Base-by-base conservation (phyloP, 1,284 basidiomycete species). In the Rhodotorula sp. region DNA sequence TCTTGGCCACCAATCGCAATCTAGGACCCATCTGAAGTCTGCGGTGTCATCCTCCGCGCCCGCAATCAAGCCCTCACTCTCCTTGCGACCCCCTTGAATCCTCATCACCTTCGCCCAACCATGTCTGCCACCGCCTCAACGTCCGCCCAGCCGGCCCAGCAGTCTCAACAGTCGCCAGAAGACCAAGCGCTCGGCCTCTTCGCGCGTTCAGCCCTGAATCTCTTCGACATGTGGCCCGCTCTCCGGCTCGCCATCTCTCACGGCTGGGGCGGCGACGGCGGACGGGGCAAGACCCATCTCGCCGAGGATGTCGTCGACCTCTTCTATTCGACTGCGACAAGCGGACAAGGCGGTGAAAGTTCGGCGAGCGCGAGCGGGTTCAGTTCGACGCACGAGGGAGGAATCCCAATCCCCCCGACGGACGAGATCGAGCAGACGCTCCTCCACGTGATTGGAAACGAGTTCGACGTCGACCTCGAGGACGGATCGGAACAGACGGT, bases 231-330 rank as follows among this genome's bases (percentile, higher is more conserved):
- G 69, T 95, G 92, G 92, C 86, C 89, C 51, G 89, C 88, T 3
- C 85, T 95, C 53, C 88, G 88, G 57, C 83, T 94, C 77, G 92
- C 92, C 40, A 87, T 94, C 51, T 85, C 88, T 66, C 86, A 92
- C 76, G 81, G 82, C 73, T 94, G 91, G 91, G 92, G 91, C 52
- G 53, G 54, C 46, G 26, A 60, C 34, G 92, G 62, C 31, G 30
- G 16, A 4, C 26, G 53, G 51, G 55, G 31, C 50, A 48, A 54
- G 64, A 54, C 18, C n/a, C 90, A 6, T 84, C 88, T 86, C 11
- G 83, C 83, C 4, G 84, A 87, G 71, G 93, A 94, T 62, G 83
- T 95, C 34, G 90, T 90, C 26, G 86, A 86, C 57, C 84, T 95
- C 75, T 87, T 94, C 68, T 92, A 95, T 80, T 53, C 68, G 28